A percentile compares a stretch with the other conserved stretches of the same genome.
Conservation (phyloP, 139 green algal species). For the Volvox reticuliferus region DNA sequence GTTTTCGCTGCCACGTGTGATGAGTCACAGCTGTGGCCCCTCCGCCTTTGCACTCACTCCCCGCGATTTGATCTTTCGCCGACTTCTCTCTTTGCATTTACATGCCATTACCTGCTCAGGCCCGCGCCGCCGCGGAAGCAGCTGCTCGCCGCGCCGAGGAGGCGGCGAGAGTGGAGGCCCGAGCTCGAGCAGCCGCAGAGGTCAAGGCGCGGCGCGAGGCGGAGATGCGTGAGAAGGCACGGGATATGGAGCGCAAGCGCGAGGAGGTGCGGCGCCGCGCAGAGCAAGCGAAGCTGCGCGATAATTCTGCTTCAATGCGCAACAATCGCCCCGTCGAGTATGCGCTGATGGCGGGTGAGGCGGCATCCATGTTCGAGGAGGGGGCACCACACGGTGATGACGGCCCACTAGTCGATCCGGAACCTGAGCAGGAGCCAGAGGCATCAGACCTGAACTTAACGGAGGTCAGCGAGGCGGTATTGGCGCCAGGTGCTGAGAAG, state of each 20-base stretch:
- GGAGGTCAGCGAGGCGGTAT: background rate
- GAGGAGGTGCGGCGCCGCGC: slow-evolving; percentile 24
- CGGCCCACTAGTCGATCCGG: slow-evolving; percentile 9
- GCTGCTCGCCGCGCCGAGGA: slow-evolving; percentile 32
- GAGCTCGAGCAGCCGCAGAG: slow-evolving; percentile 8
- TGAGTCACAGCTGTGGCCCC: too few relatives aligned
- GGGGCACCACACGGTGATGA: background rate
- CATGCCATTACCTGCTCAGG: background rate
- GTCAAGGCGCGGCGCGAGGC: slow-evolving; percentile 34
- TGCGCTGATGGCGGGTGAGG: background rate
- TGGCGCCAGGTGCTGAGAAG: background rate
- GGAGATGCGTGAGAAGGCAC: slow-evolving; percentile 31
- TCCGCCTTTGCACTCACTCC: too few relatives aligned
- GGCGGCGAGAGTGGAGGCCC: slow-evolving; percentile 17
- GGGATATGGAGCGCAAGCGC: slow-evolving; percentile 31
- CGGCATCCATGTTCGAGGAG: slow-evolving; percentile 23
- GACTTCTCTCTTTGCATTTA: too few relatives aligned
- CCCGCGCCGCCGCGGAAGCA: slow-evolving; percentile 14
- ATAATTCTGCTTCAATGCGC: background rate
- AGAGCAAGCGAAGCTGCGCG: slow-evolving; percentile 8
- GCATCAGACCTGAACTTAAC: background rate
- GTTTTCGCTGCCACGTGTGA: too few relatives aligned
- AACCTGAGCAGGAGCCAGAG: background rate
- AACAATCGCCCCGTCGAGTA: background rate
- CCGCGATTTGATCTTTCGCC: too few relatives aligned